phyloP scores from a whole-genome alignment of 2,329 filamentous ascomycete species.

The Microsporum ferrugineum region DNA sequence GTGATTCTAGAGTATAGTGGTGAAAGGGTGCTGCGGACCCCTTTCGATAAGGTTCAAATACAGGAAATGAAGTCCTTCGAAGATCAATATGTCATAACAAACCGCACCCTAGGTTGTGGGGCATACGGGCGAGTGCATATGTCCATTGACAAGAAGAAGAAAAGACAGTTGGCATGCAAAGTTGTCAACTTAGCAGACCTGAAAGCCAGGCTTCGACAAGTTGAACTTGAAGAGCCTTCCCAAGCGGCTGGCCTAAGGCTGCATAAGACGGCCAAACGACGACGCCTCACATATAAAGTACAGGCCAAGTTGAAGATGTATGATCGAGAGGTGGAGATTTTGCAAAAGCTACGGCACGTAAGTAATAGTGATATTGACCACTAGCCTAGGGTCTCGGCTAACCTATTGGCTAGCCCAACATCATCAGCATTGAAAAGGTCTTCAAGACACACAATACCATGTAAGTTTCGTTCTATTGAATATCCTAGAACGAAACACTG shows the following conservation, averaged over 20 bases:
- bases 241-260: no score
- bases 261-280: not conserved
- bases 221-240: not conserved
- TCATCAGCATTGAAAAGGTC: conserved; percentile 46
- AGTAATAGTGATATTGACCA: conserved; percentile 9
- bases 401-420: conserved; percentile 41
- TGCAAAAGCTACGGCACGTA: conserved; percentile 45
- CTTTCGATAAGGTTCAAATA: conserved; percentile 21
- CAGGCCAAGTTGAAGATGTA: conserved; percentile 10
- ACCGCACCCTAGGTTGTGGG: conserved; percentile 32
- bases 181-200: conserved; percentile 29
- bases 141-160: conserved; percentile 26
- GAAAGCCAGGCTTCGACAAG: conserved; percentile 13
- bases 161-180: conserved; percentile 37
- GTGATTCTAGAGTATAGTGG: conserved; percentile 8
- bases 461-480: conserved; percentile 23
- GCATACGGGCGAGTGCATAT: conserved; percentile 35
- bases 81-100: conserved; percentile 27
- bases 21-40: not conserved
- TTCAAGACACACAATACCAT: conserved; percentile 43
- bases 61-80: conserved; percentile 29
- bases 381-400: not conserved
- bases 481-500: conserved; percentile 8
- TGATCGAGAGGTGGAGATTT: conserved; percentile 34
- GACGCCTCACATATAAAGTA: conserved; percentile 1